Evolutionary conservation across 345 rosid species (phyloP).

Genomic region (Noccaea bulbosa): DNA sequence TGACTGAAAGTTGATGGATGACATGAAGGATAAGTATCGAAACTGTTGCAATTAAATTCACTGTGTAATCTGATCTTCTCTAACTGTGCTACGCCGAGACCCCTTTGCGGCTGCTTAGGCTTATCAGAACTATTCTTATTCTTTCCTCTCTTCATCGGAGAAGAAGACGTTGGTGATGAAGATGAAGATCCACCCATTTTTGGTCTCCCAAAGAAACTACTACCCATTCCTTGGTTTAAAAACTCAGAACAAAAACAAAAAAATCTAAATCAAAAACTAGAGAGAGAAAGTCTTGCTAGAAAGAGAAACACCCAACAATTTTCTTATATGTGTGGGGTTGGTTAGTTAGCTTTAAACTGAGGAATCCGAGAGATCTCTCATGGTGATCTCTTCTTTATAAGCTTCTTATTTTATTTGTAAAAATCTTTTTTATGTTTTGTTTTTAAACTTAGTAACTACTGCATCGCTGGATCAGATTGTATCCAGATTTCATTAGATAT

Average conservation of each 20-base stretch:
- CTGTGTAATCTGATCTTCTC: slow-evolving; percentile 86
- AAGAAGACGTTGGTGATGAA: slow-evolving; percentile 34
- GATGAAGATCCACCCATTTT: slow-evolving; percentile 56
- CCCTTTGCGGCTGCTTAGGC: slow-evolving; percentile 96
- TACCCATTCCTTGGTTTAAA: slow-evolving; percentile 55
- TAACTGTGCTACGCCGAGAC: slow-evolving; percentile 96
- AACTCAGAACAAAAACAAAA: slow-evolving; percentile 1
- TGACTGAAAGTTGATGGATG: slow-evolving; percentile 58
- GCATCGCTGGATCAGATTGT: slow-evolving; percentile 97
- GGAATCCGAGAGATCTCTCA: slow-evolving; percentile 57
- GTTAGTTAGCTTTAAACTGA: slow-evolving; percentile 39
- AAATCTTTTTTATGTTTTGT: slow-evolving; percentile 29
- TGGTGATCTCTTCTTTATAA: slow-evolving; percentile 41
- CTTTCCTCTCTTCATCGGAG: slow-evolving; percentile 75
- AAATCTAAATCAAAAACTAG: slow-evolving; percentile 24
- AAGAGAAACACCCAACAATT: slow-evolving; percentile 26
- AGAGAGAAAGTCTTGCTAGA: slow-evolving; percentile 37
- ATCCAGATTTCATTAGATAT: slow-evolving; percentile 63
- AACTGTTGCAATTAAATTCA: slow-evolving; percentile 47
- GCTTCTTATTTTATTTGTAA: slow-evolving; percentile 20
- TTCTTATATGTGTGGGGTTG: slow-evolving; percentile 36
- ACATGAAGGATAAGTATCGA: slow-evolving; percentile 49
- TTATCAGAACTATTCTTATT: slow-evolving; percentile 72
- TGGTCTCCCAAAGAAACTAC: slow-evolving; percentile 75
- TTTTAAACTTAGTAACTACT: slow-evolving; percentile 58